phyloP scores from a whole-genome alignment of 345 rosid species.

The Xanthoceras sorbifolium region DNA sequence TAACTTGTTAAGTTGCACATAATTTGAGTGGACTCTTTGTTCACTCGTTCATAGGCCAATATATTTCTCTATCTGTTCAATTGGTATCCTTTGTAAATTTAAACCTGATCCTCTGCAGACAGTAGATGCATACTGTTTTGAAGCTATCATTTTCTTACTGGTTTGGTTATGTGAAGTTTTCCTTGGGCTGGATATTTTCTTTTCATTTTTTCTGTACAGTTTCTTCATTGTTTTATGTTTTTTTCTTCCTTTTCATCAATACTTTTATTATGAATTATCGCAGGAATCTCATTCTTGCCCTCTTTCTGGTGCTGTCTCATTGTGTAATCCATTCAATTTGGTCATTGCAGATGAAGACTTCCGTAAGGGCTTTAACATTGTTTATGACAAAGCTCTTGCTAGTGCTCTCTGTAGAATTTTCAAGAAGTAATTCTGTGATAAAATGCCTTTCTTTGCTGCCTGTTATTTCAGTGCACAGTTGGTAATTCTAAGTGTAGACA shows the following conservation, averaged over 20 bases:
- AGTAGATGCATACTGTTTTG: too few species aligned
- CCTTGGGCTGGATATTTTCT: too few species aligned
- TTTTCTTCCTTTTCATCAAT: constrained; percentile 7
- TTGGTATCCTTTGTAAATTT: constrained; percentile 2
- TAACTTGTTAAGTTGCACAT: too few species aligned
- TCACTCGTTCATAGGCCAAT: too few species aligned
- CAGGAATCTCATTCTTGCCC: constrained; percentile 69
- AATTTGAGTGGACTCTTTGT: too few species aligned
- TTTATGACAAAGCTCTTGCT: constrained; percentile 82
- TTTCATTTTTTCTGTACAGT: neutral
- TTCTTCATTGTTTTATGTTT: neutral
- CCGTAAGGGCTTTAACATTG: constrained; percentile 84
- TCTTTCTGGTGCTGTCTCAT: constrained; percentile 77
- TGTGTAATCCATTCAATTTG: constrained; percentile 95
- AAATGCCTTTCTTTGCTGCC: constrained; percentile 12
- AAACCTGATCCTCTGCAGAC: neutral
- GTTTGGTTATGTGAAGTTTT: too few species aligned
- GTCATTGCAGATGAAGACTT: constrained; percentile 87
- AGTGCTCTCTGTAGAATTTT: constrained; percentile 64
- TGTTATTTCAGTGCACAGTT: constrained; percentile 19
- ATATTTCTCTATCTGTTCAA: too few species aligned
- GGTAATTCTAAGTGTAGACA: constrained; percentile 4
- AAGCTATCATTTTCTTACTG: too few species aligned
- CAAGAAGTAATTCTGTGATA: constrained; percentile 49
- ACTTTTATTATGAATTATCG: constrained; percentile 22